These are phyloP conservation scores for Pseudogymnoascus sp. DNA, from an alignment of 2,329 filamentous ascomycete genomes.

Conservation along the genomic window DNA sequence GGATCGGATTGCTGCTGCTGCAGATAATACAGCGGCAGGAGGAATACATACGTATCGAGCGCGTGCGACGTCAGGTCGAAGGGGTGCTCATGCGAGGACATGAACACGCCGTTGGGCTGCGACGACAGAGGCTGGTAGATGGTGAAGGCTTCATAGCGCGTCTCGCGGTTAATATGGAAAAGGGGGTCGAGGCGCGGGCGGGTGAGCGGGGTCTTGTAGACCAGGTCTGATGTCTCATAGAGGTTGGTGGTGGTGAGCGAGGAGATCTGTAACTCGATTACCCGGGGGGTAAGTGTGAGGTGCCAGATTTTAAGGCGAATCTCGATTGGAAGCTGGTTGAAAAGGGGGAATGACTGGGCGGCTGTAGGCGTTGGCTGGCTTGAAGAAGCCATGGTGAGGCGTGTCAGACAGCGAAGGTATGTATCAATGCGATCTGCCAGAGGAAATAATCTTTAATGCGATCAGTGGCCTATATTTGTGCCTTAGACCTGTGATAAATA, in stretches of 20 bases:
- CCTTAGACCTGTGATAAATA: neutral
- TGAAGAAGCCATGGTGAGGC: neutral
- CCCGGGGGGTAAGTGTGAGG: slow-evolving; percentile 13
- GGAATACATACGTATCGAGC: neutral
- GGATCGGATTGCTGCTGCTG: neutral
- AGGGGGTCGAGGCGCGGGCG: neutral
- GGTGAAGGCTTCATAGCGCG: neutral
- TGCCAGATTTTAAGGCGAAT: slow-evolving; percentile 17
- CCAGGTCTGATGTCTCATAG: neutral
- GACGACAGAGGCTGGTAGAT: neutral
- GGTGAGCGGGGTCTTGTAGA: neutral
- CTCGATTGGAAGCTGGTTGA: slow-evolving; percentile 18
- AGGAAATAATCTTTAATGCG: neutral
- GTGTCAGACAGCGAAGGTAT: neutral
- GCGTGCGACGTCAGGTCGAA: neutral
- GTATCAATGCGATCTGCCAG: neutral
- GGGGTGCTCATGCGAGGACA: neutral
- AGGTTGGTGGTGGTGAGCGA: neutral
- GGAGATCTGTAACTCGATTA: slow-evolving; percentile 12
- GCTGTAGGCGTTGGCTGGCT: neutral
- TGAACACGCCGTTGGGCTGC: neutral
- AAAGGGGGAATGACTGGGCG: slow-evolving; percentile 12
- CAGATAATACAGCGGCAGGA: neutral
- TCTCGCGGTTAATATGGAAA: slow-evolving; percentile 3
- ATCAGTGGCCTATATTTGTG: neutral